These are phyloP conservation scores for Penicillium aurantiogriseum DNA, from an alignment of 2,329 filamentous ascomycete genomes.

Conservation along the genomic window DNA sequence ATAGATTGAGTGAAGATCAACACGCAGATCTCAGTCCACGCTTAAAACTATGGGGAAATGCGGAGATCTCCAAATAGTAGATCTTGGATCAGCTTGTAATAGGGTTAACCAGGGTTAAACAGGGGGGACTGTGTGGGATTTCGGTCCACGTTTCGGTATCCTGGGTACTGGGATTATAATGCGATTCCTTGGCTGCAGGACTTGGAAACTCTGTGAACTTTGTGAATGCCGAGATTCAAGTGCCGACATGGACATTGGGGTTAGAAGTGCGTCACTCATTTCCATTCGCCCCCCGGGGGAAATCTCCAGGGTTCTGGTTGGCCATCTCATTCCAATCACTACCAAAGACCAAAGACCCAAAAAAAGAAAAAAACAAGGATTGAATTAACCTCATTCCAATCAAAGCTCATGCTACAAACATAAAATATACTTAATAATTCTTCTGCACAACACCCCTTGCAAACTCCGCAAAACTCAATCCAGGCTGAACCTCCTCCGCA, in stretches of 20 bases:
- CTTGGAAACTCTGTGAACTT: not conserved
- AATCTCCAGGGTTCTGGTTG: not conserved
- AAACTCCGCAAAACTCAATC: constrained; percentile 72
- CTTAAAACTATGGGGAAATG: not conserved
- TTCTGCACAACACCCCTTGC: constrained; percentile 77
- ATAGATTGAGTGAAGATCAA: constrained; percentile 4
- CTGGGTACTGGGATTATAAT: not conserved
- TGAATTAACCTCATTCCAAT: not conserved
- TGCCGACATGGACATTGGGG: not conserved
- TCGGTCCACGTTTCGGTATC: too few species aligned
- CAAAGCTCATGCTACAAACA: not conserved
- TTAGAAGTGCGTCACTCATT: not conserved
- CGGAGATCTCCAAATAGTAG: not conserved
- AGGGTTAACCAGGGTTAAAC: too few species aligned
- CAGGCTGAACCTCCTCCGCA: constrained; percentile 66
- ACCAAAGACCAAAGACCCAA: not conserved
- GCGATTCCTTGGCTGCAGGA: not conserved
- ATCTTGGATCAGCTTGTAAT: too few species aligned
- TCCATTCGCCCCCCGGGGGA: not conserved
- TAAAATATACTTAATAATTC: constrained; percentile 46
- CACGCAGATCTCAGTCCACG: not conserved
- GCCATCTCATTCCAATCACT: not conserved
- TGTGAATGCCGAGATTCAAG: not conserved
- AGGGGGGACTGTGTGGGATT: too few species aligned
- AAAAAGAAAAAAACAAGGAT: not conserved